Conservation (phyloP, 345 rosid species). For the Litchi chinensis region DNA sequence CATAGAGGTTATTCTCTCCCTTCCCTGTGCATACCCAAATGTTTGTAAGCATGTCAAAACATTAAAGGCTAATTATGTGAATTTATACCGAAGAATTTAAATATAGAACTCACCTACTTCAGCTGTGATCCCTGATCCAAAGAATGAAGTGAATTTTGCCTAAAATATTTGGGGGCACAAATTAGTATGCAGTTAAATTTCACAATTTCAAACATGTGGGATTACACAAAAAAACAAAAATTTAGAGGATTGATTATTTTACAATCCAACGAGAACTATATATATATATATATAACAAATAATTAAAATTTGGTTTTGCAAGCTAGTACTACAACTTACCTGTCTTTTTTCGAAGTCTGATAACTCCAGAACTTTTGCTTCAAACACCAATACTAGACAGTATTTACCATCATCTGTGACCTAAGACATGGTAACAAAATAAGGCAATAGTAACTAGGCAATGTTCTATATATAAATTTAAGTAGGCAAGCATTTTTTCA, state of each 20-base stretch:
- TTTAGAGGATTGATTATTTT: not conserved
- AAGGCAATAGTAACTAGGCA: not conserved
- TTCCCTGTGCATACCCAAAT: conserved; percentile 49
- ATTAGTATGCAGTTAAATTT: conserved; percentile 21
- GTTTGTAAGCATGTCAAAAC: not conserved
- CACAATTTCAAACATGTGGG: not conserved
- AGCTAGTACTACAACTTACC: conserved; percentile 37
- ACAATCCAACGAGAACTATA: not conserved
- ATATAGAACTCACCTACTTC: conserved; percentile 65
- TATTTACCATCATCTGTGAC: conserved; percentile 79
- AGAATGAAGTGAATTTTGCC: conserved; percentile 92
- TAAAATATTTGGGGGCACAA: conserved; percentile 30
- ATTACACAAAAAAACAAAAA: conserved; percentile 1
- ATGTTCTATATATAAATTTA: not conserved
- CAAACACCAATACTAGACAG: conserved; percentile 71
- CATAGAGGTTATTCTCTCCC: conserved; percentile 67
- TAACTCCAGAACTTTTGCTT: conserved; percentile 74
- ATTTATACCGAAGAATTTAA: not conserved
- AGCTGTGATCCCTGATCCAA: conserved; percentile 85
- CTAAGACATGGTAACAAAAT: conserved; percentile 35
- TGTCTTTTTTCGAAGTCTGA: conserved; percentile 86
- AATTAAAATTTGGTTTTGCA: not conserved
- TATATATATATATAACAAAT: not conserved
- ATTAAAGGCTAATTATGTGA: not conserved
- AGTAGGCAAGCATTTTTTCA: not conserved